Evolutionary conservation across 345 rosid genomes (phyloP), one percentile per base, ranked within the genome.

Genomic region (Lenwebbia sp.): DNA sequence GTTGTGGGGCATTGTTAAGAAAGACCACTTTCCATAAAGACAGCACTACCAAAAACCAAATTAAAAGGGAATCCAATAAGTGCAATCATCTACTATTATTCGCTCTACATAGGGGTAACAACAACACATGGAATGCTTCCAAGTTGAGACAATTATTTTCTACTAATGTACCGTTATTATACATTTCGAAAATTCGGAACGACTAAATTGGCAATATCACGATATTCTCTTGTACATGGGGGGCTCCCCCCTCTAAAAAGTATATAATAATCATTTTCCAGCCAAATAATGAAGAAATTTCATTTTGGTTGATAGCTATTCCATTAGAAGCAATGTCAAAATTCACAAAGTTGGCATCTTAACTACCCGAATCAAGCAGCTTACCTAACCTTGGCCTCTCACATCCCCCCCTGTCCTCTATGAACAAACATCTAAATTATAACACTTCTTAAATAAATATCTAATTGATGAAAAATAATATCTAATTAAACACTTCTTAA

Each of bases 341-440:
- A 83, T 50, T 74, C 83, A 40, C 76, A 83, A 83, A 86, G 60
- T 85, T 82, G 86, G 84, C 81, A 76, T 13, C 58, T 86, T 83
- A 87, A 87, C 86, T n/a, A 56, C 82, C 82, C 70, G 65, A 82
- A 82, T 82, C 85, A 49, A 82, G 84, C 57, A 54, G 83, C 84
- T 86, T 84, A 82, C 86, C 89, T 49, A 86, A 74, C 75, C 49
- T 21, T 40, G 47, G 78, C 26, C 47, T 37, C 47, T 70, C 47
- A 37, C 0, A 40, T 19, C 37, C 47, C 81, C 81, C 47, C 40
- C 25, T 19, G 47, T 37, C 81, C 37, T 37, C 47, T 70, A 41
- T 70, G 81, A 70, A 70, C 7, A 33, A 70, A 33, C 47, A 37
- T 70, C 25, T 37, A 19, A 70, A 37, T 70, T 19, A 70, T 50